Evolutionary conservation across 805 yeast genomes (phyloP), one percentile per base, ranked within the genome.

Genomic region (Lachancea fermentati): DNA sequence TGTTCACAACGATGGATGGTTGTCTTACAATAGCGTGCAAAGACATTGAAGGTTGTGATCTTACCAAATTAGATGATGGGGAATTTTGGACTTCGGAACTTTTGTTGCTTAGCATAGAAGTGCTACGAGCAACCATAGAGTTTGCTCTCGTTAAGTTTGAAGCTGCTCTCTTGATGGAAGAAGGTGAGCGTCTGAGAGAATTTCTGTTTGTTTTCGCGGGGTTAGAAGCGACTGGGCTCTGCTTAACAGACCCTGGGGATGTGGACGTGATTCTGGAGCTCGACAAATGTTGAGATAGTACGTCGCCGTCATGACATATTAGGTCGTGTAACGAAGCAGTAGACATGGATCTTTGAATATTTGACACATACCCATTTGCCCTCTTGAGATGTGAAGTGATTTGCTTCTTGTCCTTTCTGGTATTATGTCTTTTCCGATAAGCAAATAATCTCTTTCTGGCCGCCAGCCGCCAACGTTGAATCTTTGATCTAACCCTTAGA

Each of bases 161-260:
- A 4, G 65, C 65, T 8, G 67, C 67, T 41, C 67, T 52, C 43
- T 58, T 60, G 15, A 62, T 61, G 5, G 65, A 59, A 0, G 67
- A 62, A 5, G 60, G 57, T 0, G 66, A 59, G 25, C 67, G 53
- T 44, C 64, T 53, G 32, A 62, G 42, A 14, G 62, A 40, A 5
- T 19, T 40, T 6, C 36, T 31, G 19, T 15, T 35, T 6, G 25
- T 30, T 26, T 40, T 40, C 2, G 37, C 25, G 9, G 36, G 19
- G 5, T 14, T 8, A 29, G 31, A 11, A 29, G 31, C 15, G 7
- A 6, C n/a, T 12, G 13, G 8, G 6, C n/a, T 29, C n/a, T 7
- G 8, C n/a, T 11, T 7, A 6, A 8, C 15, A 29, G 31, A 29
- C 7, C 9, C 11, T 7, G 26, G 26, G 7, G 26, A 7, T 7